A percentile compares a stretch with the other conserved stretches of the same genome.
phyloP scores from a whole-genome alignment of 2,329 filamentous ascomycete species.

The Parastagonospora avenae region DNA sequence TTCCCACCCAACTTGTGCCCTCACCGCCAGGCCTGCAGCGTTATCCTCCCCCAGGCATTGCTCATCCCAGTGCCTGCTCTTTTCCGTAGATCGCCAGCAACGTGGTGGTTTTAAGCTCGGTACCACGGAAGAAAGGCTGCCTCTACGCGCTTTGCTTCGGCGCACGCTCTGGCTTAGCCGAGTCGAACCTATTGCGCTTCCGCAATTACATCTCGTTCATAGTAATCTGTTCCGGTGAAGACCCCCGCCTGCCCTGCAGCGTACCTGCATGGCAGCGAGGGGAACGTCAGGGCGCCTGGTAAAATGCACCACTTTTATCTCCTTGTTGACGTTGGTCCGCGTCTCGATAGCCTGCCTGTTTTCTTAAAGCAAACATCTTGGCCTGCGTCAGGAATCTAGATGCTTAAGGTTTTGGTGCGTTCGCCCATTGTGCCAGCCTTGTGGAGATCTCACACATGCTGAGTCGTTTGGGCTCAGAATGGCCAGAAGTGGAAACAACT shows the following conservation, averaged over 20 bases:
- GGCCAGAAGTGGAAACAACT: constrained; percentile 15
- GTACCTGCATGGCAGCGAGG: constrained; percentile 16
- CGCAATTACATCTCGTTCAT: constrained; percentile 7
- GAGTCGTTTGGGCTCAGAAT: constrained; percentile 12
- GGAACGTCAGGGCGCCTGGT: constrained; percentile 4
- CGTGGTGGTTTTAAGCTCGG: constrained; percentile 24
- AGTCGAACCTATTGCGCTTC: constrained; percentile 6
- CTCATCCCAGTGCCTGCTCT: constrained; percentile 12
- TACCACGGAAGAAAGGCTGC: constrained; percentile 20
- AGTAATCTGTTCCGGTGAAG: constrained; percentile 10
- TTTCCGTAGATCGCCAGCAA: constrained; percentile 19
- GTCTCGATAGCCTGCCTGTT: not conserved
- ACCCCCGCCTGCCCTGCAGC: constrained; percentile 7
- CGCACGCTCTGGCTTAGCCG: constrained; percentile 18
- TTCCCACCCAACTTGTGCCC: constrained; percentile 4
- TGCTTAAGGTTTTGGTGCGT: not conserved
- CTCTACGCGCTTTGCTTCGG: constrained; percentile 34
- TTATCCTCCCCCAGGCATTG: constrained; percentile 1
- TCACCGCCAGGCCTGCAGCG: constrained; percentile 4
- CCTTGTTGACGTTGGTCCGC: not conserved
- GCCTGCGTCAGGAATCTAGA: not conserved
- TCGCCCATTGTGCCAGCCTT: constrained; percentile 14
- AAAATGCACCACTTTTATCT: constrained; percentile 1
- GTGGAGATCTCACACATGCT: constrained; percentile 13
- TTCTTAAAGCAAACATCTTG: not conserved